Conservation (phyloP, 768 basidiomycete species). For the Scleroderma citrinum region DNA sequence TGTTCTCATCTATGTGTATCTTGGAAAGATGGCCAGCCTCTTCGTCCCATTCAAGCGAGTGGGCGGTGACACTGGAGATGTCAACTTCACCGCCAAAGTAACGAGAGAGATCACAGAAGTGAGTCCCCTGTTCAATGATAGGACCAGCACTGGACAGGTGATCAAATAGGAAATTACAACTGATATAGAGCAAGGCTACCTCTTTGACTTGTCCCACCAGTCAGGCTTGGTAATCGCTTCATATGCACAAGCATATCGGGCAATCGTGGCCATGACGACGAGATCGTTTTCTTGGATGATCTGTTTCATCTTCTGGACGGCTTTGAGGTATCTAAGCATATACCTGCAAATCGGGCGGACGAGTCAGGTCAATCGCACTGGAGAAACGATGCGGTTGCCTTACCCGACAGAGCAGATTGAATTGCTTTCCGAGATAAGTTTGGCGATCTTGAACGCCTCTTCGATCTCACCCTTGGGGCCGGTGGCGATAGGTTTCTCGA, state of each 20-base stretch:
- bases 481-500: constrained; percentile 91
- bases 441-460: constrained; percentile 66
- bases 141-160: constrained; percentile 55
- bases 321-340: constrained; percentile 91
- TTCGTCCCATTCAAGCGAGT: constrained; percentile 91
- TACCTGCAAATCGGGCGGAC: constrained; percentile 42
- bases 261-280: constrained; percentile 93
- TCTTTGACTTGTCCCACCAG: constrained; percentile 94
- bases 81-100: constrained; percentile 98
- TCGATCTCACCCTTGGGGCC: constrained; percentile 64
- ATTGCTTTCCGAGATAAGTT: constrained; percentile 59
- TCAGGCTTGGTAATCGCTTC: constrained; percentile 73
- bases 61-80: constrained; percentile 70
- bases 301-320: constrained; percentile 93
- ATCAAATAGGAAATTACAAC: constrained; percentile 3
- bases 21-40: constrained; percentile 80
- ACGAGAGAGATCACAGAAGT: constrained; percentile 94
- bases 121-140: constrained; percentile 88
- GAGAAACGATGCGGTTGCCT: constrained; percentile 15
- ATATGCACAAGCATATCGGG: constrained; percentile 89
- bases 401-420: constrained; percentile 89
- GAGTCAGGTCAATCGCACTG: neutral
- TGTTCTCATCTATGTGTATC: constrained; percentile 76
- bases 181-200: constrained; percentile 30
- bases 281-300: constrained; percentile 93